Percentiles rank a stretch among this genome's conserved stretches.
These are phyloP conservation scores for Lolium perenne DNA, from an alignment of 176 grass and related monocot genomes.

Conservation along the genomic window DNA sequence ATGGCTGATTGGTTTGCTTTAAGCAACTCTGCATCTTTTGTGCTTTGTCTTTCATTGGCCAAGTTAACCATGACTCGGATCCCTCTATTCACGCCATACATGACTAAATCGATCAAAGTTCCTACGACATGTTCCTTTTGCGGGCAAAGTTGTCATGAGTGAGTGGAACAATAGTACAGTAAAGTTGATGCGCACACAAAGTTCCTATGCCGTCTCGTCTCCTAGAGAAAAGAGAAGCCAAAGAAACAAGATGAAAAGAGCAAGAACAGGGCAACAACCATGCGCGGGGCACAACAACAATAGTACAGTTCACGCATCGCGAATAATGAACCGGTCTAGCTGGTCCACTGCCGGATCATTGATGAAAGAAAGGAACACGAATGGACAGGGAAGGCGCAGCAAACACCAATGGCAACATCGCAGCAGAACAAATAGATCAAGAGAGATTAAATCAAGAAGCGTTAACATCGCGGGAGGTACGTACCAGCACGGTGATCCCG, in stretches of 20 bases:
- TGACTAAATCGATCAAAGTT: slow-evolving; percentile 1
- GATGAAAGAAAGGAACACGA: slow-evolving; percentile 5
- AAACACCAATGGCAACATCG: not conserved
- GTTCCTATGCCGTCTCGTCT: not conserved
- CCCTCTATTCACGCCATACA: not conserved
- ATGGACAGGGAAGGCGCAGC: slow-evolving; percentile 36
- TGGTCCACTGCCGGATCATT: not conserved
- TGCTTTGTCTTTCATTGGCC: slow-evolving; percentile 9
- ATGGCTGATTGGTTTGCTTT: slow-evolving; percentile 5
- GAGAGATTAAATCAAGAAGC: not conserved
- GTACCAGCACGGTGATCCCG: slow-evolving; percentile 85
- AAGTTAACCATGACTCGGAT: slow-evolving; percentile 40
- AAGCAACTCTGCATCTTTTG: not conserved
- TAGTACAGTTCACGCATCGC: slow-evolving; percentile 30
- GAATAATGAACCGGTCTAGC: not conserved
- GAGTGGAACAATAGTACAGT: not conserved
- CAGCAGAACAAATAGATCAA: not conserved
- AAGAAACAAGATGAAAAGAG: not conserved
- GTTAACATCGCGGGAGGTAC: not conserved
- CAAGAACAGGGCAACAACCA: not conserved
- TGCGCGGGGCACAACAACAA: not conserved
- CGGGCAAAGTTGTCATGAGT: not conserved
- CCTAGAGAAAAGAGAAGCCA: not conserved
- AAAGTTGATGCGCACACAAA: not conserved
- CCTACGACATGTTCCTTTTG: not conserved